Conservation (phyloP, 495 filamentous ascomycete species). For the Parachaetomium inaequale region DNA sequence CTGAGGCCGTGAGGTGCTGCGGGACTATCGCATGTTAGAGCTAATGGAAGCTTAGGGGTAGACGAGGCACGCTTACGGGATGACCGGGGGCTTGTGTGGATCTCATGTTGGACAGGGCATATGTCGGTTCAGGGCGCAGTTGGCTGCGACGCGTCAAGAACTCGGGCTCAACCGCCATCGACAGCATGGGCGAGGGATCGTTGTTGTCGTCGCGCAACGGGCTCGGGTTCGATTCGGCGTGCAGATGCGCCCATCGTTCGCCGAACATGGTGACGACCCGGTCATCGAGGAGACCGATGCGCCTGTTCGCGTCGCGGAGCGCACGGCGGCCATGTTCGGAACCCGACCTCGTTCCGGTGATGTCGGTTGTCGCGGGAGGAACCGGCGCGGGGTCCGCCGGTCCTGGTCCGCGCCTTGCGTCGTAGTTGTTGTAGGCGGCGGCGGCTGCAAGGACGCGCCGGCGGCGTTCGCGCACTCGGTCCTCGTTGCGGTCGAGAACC, state of each 20-base stretch:
- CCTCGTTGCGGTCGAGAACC: constrained; percentile 23
- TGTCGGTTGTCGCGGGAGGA: constrained; percentile 14
- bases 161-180: constrained; percentile 24
- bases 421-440: constrained; percentile 22
- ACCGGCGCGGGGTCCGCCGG: constrained; percentile 3
- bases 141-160: constrained; percentile 13
- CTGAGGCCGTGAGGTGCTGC: constrained; percentile 7
- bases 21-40: constrained; percentile 15
- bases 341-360: constrained; percentile 9
- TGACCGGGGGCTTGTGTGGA: constrained; percentile 22
- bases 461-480: constrained; percentile 39
- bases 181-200: constrained; percentile 1
- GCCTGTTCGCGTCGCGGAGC: constrained; percentile 21
- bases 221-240: constrained; percentile 22
- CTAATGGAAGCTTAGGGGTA: no score
- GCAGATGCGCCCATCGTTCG: constrained; percentile 31
- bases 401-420: constrained; percentile 9
- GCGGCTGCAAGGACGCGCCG: constrained; percentile 26
- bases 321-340: constrained; percentile 15
- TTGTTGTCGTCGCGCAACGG: constrained; percentile 14
- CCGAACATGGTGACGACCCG: constrained; percentile 30
- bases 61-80: constrained; percentile 14
- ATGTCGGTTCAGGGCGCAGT: constrained; percentile 9
- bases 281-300: constrained; percentile 26
- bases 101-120: constrained; percentile 23